These are phyloP conservation scores for Dothiorella sarmentorum DNA, from an alignment of 2,329 filamentous ascomycete genomes.

Conservation along the genomic window DNA sequence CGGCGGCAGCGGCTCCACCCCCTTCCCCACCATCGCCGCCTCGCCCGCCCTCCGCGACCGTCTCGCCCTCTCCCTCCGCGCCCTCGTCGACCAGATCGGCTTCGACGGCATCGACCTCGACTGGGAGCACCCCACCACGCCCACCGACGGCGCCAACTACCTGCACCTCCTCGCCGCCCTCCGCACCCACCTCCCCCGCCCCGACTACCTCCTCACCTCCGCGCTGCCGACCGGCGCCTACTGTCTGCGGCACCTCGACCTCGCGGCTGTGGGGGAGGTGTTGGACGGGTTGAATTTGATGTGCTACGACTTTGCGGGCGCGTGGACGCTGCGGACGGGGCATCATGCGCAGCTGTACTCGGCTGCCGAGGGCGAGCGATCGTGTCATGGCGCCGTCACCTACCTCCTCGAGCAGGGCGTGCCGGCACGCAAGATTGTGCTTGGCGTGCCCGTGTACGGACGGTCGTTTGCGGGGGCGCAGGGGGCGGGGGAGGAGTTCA, in stretches of 20 bases:
- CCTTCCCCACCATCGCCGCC: slow-evolving; percentile 65
- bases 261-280: slow-evolving; percentile 58
- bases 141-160: slow-evolving; percentile 66
- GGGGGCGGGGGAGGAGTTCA: slow-evolving; percentile 63
- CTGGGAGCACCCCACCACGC: slow-evolving; percentile 71
- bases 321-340: slow-evolving; percentile 64
- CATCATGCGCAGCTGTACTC: slow-evolving; percentile 74
- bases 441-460: slow-evolving; percentile 74
- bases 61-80: slow-evolving; percentile 66
- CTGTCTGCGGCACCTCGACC: slow-evolving; percentile 66
- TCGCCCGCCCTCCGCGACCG: slow-evolving; percentile 59
- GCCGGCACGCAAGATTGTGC: slow-evolving; percentile 65
- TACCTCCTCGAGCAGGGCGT: slow-evolving; percentile 66
- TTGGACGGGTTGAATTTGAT: slow-evolving; percentile 75
- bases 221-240: slow-evolving; percentile 66
- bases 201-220: slow-evolving; percentile 66
- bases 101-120: slow-evolving; percentile 65
- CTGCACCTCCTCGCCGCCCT: slow-evolving; percentile 65
- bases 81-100: slow-evolving; percentile 67
- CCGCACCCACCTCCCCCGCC: slow-evolving; percentile 64
- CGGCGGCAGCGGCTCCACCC: slow-evolving; percentile 61
- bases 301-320: slow-evolving; percentile 74
- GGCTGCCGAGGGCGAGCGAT: slow-evolving; percentile 47
- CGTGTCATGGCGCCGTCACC: slow-evolving; percentile 61
- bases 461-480: slow-evolving; percentile 65